These are phyloP conservation scores for Drechslerella coelobrocha DNA, from an alignment of 2,329 filamentous ascomycete species.

Conservation along the genomic window DNA sequence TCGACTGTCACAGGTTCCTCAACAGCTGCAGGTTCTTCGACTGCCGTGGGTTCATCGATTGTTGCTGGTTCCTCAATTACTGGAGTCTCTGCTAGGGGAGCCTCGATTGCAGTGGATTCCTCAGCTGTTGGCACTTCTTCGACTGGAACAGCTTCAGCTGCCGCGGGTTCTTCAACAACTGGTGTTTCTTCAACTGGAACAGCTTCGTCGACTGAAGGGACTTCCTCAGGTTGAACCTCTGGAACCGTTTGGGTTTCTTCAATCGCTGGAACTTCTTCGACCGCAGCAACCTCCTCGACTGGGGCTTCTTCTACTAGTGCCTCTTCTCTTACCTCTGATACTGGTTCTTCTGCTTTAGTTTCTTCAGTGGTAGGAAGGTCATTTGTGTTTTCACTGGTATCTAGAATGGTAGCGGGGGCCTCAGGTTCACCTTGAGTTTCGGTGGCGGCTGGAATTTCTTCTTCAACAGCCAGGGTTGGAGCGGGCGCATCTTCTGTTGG, in stretches of 20 bases:
- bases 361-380: slow-evolving; percentile 7
- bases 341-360: slow-evolving; percentile 16
- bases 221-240: not conserved
- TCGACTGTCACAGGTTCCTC: not conserved
- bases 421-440: slow-evolving; percentile 2
- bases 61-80: too few species aligned
- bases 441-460: not conserved
- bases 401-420: slow-evolving; percentile 1
- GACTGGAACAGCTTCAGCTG: slow-evolving; percentile 3
- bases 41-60: slow-evolving; percentile 6
- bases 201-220: not conserved
- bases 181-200: slow-evolving; percentile 4
- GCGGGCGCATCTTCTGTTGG: not conserved
- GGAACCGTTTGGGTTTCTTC: slow-evolving; percentile 12
- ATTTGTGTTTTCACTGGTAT: not conserved
- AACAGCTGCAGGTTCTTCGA: not conserved
- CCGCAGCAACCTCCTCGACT: slow-evolving; percentile 7
- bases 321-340: not conserved
- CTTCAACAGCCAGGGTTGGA: not conserved
- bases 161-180: slow-evolving; percentile 7
- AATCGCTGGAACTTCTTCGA: slow-evolving; percentile 6
- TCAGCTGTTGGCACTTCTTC: slow-evolving; percentile 3
- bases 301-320: not conserved
- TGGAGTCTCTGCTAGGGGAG: too few species aligned
- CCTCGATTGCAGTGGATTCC: slow-evolving; percentile 7